These are phyloP conservation scores for Nemophila menziesii DNA, from an alignment of 257 asterid species.

Conservation along the genomic window DNA sequence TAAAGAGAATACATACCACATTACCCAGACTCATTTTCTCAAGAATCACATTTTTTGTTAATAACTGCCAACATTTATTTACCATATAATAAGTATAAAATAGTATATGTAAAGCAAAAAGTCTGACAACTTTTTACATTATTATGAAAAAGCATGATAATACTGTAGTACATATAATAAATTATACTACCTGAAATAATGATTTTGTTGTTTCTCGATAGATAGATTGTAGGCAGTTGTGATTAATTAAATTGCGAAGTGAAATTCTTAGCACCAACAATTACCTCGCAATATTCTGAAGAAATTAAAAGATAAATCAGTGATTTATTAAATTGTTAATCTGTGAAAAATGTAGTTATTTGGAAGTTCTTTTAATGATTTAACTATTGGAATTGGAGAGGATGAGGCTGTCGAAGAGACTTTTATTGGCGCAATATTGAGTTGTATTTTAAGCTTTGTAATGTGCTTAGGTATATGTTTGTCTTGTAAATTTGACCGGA, in stretches of 20 bases:
- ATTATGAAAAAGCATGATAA: conserved; percentile 2
- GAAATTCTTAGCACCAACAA: conserved; percentile 44
- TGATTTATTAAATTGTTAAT: background rate
- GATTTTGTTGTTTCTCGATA: conserved; percentile 40
- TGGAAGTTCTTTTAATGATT: background rate
- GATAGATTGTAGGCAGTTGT: conserved; percentile 32
- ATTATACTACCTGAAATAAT: conserved; percentile 33
- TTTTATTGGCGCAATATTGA: conserved; percentile 39
- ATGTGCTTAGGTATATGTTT: background rate
- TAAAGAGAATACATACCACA: conserved; percentile 23
- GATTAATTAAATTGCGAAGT: conserved; percentile 29
- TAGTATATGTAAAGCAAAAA: background rate
- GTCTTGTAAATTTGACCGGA: background rate
- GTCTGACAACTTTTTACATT: too few relatives aligned
- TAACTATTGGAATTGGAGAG: conserved; percentile 50
- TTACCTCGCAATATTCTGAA: conserved; percentile 59
- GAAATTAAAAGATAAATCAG: background rate
- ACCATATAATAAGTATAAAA: background rate
- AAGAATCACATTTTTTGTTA: conserved; percentile 17
- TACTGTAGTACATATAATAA: background rate
- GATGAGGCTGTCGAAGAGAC: conserved; percentile 25
- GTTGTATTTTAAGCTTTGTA: background rate
- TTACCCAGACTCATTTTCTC: conserved; percentile 13
- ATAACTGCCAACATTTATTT: conserved; percentile 26
- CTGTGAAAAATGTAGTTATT: too few relatives aligned